These are phyloP conservation scores for Elongisporangium prolatum DNA, from an alignment of 352 stramenopile species.

Conservation along the genomic window DNA sequence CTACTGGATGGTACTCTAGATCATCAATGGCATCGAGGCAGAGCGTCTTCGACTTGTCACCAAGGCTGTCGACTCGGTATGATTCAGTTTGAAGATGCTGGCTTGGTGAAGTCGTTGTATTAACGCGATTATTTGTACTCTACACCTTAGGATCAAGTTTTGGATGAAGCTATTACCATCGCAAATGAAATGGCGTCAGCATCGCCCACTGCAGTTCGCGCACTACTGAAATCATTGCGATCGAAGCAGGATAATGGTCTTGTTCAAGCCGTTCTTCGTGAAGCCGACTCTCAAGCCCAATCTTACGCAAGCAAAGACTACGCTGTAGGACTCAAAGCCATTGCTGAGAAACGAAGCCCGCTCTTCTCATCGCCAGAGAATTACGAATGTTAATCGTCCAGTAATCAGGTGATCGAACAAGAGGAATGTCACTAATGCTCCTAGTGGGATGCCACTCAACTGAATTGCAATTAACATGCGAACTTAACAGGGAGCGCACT, in stretches of 20 bases:
- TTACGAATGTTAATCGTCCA: constrained; percentile 17
- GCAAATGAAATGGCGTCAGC: constrained; percentile 50
- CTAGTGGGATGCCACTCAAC: neutral
- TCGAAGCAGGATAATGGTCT: constrained; percentile 63
- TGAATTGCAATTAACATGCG: neutral
- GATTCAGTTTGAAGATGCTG: neutral
- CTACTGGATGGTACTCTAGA: too few relatives aligned
- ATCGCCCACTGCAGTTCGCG: constrained; percentile 67
- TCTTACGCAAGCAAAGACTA: constrained; percentile 81
- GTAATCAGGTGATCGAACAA: neutral
- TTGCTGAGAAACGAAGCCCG: constrained; percentile 55
- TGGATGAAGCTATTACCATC: constrained; percentile 48
- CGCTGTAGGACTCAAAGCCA: constrained; percentile 72
- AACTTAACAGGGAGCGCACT: neutral
- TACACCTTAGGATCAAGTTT: constrained; percentile 20
- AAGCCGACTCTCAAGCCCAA: constrained; percentile 75
- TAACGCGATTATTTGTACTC: neutral
- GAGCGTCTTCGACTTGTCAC: constrained; percentile 41
- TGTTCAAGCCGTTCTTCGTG: constrained; percentile 51
- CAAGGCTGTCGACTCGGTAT: constrained; percentile 36
- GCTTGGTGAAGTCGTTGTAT: neutral
- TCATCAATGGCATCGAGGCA: constrained; percentile 64
- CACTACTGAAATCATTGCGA: constrained; percentile 59
- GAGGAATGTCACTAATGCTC: neutral
- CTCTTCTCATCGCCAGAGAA: constrained; percentile 45